A percentile compares a stretch with the other conserved stretches of the same genome.
phyloP scores from a whole-genome alignment of 1,284 basidiomycete genomes.

The Singerocomus inundabilis region DNA sequence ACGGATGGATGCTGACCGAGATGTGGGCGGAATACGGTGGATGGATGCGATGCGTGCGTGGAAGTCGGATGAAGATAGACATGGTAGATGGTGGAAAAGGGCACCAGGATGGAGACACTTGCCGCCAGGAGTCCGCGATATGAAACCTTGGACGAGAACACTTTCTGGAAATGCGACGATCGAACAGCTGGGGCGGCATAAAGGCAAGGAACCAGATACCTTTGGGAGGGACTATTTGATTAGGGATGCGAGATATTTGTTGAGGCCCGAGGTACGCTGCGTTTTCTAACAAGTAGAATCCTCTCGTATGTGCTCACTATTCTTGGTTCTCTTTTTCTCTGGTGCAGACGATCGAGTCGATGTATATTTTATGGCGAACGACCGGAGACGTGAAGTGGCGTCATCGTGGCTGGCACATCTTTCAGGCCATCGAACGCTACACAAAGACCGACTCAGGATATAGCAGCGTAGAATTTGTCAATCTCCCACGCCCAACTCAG shows the following conservation, averaged over 20 bases:
- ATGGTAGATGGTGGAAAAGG: background rate
- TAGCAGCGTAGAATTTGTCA: constrained; percentile 52
- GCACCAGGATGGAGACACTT: constrained; percentile 30
- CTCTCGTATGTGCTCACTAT: background rate
- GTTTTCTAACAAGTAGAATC: background rate
- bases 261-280: constrained; percentile 59
- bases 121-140: constrained; percentile 53
- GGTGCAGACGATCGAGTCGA: constrained; percentile 60
- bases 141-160: constrained; percentile 24
- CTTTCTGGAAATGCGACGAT: constrained; percentile 7
- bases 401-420: constrained; percentile 74
- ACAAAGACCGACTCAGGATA: constrained; percentile 56
- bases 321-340: background rate
- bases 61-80: constrained; percentile 37
- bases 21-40: constrained; percentile 41
- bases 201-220: constrained; percentile 1
- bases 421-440: constrained; percentile 63
- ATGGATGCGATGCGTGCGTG: constrained; percentile 51
- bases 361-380: constrained; percentile 69
- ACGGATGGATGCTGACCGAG: constrained; percentile 34
- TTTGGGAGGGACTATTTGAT: constrained; percentile 41
- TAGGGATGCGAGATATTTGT: constrained; percentile 45
- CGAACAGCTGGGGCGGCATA: constrained; percentile 1
- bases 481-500: constrained; percentile 31
- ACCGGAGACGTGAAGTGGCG: constrained; percentile 71